These are phyloP conservation scores for Tylopilus sp. DNA, from an alignment of 768 basidiomycete genomes.

Conservation along the genomic window DNA sequence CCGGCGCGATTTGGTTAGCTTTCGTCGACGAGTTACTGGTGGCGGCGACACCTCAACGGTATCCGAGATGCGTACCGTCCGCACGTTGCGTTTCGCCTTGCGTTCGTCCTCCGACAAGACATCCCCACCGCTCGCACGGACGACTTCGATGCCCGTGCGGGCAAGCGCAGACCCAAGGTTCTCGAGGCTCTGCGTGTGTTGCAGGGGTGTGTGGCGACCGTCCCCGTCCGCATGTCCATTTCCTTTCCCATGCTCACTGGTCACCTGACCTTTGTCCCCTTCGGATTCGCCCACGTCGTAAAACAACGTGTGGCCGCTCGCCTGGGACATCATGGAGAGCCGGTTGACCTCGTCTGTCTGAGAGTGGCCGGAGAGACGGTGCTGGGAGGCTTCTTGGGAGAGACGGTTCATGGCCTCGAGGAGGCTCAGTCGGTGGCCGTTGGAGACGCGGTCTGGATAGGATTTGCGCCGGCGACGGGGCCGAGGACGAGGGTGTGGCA, in stretches of 20 bases:
- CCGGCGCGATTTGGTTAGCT: conserved; percentile 22
- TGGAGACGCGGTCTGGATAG: conserved; percentile 23
- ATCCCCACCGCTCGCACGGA: neutral
- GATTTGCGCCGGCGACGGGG: conserved; percentile 22
- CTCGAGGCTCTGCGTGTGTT: conserved; percentile 24
- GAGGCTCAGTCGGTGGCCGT: conserved; percentile 22
- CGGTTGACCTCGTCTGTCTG: conserved; percentile 13
- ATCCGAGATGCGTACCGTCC: conserved; percentile 25
- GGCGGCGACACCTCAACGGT: conserved; percentile 19
- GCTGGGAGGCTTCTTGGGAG: conserved; percentile 14
- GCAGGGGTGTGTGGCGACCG: neutral
- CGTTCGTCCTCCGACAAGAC: neutral
- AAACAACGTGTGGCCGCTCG: conserved; percentile 28
- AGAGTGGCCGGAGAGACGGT: conserved; percentile 4
- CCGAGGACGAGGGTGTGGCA: conserved; percentile 13
- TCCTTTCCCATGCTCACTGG: neutral
- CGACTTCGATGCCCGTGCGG: conserved; percentile 18
- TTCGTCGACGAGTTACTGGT: conserved; percentile 15
- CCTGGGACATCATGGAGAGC: conserved; percentile 22
- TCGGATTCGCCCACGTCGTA: conserved; percentile 19
- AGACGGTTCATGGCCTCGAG: conserved; percentile 27
- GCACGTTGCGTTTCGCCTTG: conserved; percentile 19
- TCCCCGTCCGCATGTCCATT: neutral
- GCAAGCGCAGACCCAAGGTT: conserved; percentile 18
- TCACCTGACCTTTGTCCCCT: neutral